These are phyloP conservation scores for Ganoderma boninense DNA, from an alignment of 1,284 basidiomycete species.

Conservation along the genomic window DNA sequence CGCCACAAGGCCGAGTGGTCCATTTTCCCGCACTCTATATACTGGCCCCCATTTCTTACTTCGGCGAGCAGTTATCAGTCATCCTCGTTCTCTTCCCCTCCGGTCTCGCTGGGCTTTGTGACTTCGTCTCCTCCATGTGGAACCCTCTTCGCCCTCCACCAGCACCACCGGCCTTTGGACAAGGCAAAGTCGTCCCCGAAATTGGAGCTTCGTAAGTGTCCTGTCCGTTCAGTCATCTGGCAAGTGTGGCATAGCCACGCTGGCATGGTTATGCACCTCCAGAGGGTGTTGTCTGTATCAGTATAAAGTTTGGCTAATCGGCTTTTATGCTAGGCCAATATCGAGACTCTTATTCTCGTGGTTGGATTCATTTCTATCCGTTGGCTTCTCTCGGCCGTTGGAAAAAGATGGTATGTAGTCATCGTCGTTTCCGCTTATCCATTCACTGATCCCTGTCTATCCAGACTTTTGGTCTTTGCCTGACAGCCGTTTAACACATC, in stretches of 20 bases:
- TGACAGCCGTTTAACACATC: constrained; percentile 44
- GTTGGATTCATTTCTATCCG: constrained; percentile 59
- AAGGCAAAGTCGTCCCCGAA: constrained; percentile 87
- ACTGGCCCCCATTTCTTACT: not conserved
- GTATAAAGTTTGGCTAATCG: not conserved
- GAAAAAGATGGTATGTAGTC: constrained; percentile 58
- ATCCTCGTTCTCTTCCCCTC: not conserved
- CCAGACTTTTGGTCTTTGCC: constrained; percentile 65
- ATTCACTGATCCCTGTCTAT: not conserved
- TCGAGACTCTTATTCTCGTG: constrained; percentile 59
- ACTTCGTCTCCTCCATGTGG: constrained; percentile 31
- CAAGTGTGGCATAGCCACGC: constrained; percentile 1
- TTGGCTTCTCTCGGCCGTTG: constrained; percentile 65
- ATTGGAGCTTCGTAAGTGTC: constrained; percentile 65
- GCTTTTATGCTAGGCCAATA: constrained; percentile 39
- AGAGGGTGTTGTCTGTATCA: not conserved
- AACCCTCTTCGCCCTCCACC: constrained; percentile 42
- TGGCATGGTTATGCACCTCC: not conserved
- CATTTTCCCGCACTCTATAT: not conserved
- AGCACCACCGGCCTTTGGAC: constrained; percentile 64
- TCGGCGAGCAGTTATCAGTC: not conserved
- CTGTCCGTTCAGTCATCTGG: not conserved
- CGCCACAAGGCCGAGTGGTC: too few relatives aligned
- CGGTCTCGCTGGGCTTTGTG: not conserved
- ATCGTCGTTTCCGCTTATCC: not conserved